Percentiles rank a stretch among this genome's conserved stretches.
These are phyloP conservation scores for Pythium dissimile DNA, from an alignment of 352 stramenopile genomes.

Conservation along the genomic window DNA sequence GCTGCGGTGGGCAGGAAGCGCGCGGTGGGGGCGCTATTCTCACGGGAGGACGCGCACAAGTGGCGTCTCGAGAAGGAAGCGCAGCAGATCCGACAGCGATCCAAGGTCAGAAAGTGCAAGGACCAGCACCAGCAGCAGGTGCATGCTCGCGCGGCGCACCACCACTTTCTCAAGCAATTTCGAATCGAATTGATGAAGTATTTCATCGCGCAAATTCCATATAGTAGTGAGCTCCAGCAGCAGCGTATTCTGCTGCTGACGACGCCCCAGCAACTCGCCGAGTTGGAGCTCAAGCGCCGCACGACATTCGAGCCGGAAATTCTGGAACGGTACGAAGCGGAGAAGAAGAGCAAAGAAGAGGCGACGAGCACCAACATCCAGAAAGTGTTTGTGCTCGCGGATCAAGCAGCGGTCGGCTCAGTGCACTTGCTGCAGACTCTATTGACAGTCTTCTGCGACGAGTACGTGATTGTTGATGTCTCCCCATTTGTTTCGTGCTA, in stretches of 20 bases:
- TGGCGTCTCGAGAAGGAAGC: constrained; percentile 49
- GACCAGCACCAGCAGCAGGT: constrained; percentile 43
- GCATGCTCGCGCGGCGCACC: constrained; percentile 30
- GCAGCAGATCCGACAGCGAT: constrained; percentile 39
- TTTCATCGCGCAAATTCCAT: constrained; percentile 47
- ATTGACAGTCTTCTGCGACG: constrained; percentile 49
- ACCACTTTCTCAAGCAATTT: constrained; percentile 47
- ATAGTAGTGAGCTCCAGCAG: constrained; percentile 45
- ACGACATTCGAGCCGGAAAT: constrained; percentile 51
- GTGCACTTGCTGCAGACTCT: constrained; percentile 57
- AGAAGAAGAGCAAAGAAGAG: constrained; percentile 17
- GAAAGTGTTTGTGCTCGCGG: constrained; percentile 47
- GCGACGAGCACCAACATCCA: constrained; percentile 37
- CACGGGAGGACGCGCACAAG: constrained; percentile 34
- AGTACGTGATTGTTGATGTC: constrained; percentile 31
- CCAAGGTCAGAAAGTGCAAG: constrained; percentile 29
- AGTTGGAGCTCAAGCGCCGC: constrained; percentile 31
- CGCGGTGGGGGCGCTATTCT: constrained; percentile 46
- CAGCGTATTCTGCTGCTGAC: constrained; percentile 58
- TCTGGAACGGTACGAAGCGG: constrained; percentile 35
- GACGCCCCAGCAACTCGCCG: constrained; percentile 39
- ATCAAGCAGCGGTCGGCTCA: constrained; percentile 32
- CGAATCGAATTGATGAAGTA: constrained; percentile 40
- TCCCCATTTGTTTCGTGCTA: not conserved
- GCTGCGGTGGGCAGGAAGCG: constrained; percentile 14